Percentiles rank a stretch among this genome's conserved stretches.
Evolutionary conservation across 2,329 filamentous ascomycete genomes (phyloP).

Genomic region (Dichotomopilus funicola): DNA sequence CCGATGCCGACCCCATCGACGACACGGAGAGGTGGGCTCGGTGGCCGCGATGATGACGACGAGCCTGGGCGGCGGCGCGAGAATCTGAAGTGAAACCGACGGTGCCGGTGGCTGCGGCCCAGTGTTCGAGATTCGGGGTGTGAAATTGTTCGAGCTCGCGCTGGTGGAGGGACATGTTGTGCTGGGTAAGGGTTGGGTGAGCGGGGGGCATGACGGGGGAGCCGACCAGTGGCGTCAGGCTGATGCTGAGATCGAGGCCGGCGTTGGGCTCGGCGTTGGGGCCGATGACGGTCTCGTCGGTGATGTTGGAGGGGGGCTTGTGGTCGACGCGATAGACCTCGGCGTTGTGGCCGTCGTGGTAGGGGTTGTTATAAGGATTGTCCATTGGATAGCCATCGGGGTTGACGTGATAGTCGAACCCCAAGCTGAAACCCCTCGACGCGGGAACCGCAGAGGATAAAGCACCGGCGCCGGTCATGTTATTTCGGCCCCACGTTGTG

Average conservation of each 20-base stretch:
- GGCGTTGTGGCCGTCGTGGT: not conserved
- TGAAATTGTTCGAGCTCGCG: slow-evolving; percentile 2
- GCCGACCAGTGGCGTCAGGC: not conserved
- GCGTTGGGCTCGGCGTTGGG: not conserved
- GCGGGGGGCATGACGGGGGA: not conserved
- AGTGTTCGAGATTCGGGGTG: slow-evolving; percentile 9
- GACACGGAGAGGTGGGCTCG: too few species aligned
- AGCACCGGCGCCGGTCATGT: too few species aligned
- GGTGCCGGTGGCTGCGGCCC: slow-evolving; percentile 11
- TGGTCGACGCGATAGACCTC: not conserved
- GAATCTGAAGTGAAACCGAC: not conserved
- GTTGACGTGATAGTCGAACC: too few species aligned
- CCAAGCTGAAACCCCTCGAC: too few species aligned
- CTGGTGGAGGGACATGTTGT: slow-evolving; percentile 10
- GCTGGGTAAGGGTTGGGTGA: slow-evolving; percentile 5
- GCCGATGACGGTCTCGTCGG: slow-evolving; percentile 9
- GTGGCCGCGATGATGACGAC: not conserved
- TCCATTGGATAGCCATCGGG: too few species aligned
- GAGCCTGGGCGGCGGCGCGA: not conserved
- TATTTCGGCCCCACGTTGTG: too few species aligned
- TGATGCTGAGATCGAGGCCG: not conserved
- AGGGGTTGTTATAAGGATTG: not conserved
- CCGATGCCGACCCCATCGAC: too few species aligned
- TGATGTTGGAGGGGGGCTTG: slow-evolving; percentile 13
- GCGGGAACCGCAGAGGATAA: too few species aligned